phyloP scores from a whole-genome alignment of 352 stramenopile species.

The Thalassiosira hispida region DNA sequence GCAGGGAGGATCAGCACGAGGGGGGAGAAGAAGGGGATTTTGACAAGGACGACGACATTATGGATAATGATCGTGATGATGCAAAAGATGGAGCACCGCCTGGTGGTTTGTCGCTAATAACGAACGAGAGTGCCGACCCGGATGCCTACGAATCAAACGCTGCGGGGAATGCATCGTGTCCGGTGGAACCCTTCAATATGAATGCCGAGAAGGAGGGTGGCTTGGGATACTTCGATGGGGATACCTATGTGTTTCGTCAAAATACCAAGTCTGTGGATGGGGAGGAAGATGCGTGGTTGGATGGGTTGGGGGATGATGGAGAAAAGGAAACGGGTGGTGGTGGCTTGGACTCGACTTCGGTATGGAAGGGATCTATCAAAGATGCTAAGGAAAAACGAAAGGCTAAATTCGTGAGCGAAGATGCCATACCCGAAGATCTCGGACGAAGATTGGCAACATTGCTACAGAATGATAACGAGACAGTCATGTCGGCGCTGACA shows the following conservation, averaged over 20 bases:
- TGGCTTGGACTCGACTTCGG: conserved; percentile 36
- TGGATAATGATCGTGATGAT: neutral
- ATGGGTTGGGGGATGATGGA: conserved; percentile 43
- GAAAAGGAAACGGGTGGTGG: conserved; percentile 19
- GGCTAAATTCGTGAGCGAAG: conserved; percentile 45
- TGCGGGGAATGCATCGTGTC: conserved; percentile 44
- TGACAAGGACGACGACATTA: conserved; percentile 10
- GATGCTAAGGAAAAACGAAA: conserved; percentile 8
- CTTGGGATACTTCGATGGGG: conserved; percentile 77
- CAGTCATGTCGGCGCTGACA: conserved; percentile 62
- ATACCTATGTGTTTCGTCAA: conserved; percentile 77
- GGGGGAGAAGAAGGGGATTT: neutral
- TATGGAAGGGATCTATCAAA: conserved; percentile 35
- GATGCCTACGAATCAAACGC: conserved; percentile 53
- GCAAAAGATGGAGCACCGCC: neutral
- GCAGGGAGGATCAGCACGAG: conserved; percentile 14
- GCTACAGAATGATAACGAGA: conserved; percentile 60
- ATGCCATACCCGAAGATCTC: conserved; percentile 38
- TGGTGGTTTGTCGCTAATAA: conserved; percentile 44
- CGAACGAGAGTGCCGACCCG: conserved; percentile 29
- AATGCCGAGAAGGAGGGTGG: conserved; percentile 72
- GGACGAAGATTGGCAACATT: conserved; percentile 55
- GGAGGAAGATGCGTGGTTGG: conserved; percentile 79
- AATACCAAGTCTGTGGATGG: conserved; percentile 30
- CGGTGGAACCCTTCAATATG: conserved; percentile 84